These are phyloP conservation scores for Pyrrhoderma lamaoense DNA, from an alignment of 1,284 basidiomycete genomes.

Conservation along the genomic window DNA sequence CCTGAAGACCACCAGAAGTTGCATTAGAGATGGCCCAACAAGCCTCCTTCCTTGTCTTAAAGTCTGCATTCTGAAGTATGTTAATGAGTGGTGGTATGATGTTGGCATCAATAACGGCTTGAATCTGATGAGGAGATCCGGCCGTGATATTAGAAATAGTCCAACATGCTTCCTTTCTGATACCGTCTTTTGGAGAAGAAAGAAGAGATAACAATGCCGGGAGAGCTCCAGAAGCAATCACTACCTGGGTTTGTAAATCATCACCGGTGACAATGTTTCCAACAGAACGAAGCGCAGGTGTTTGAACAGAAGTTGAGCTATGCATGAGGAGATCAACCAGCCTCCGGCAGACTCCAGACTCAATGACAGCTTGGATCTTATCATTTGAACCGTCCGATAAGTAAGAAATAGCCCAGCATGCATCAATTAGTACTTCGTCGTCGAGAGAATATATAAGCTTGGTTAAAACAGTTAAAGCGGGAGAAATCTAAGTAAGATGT, in stretches of 20 bases:
- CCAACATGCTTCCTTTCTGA: conserved; percentile 97
- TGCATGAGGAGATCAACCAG: conserved; percentile 98
- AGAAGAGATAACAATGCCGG: conserved; percentile 88
- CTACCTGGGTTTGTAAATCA: conserved; percentile 97
- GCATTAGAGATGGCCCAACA: conserved; percentile 99
- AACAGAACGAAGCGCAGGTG: conserved; percentile 93
- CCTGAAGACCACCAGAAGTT: conserved; percentile 94
- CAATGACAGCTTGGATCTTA: conserved; percentile 99
- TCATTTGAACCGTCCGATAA: conserved; percentile 99
- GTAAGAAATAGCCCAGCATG: conserved; percentile 99
- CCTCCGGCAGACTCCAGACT: conserved; percentile 95
- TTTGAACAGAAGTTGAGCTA: conserved; percentile 96
- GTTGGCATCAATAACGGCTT: conserved; percentile 80
- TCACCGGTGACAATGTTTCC: conserved; percentile 99
- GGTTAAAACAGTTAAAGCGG: conserved; percentile 91
- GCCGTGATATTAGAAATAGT: conserved; percentile 99
- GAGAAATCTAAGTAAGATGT: conserved; percentile 73
- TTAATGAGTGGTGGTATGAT: conserved; percentile 98
- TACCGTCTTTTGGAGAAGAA: conserved; percentile 94
- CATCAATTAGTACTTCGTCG: conserved; percentile 98
- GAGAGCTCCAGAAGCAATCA: conserved; percentile 94
- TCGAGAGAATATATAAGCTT: conserved; percentile 99
- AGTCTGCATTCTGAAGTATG: conserved; percentile 95
- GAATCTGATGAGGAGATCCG: conserved; percentile 94
- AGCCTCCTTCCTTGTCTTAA: conserved; percentile 99